phyloP scores from a whole-genome alignment of 2,329 filamentous ascomycete species.

The Alternaria conjuncta region DNA sequence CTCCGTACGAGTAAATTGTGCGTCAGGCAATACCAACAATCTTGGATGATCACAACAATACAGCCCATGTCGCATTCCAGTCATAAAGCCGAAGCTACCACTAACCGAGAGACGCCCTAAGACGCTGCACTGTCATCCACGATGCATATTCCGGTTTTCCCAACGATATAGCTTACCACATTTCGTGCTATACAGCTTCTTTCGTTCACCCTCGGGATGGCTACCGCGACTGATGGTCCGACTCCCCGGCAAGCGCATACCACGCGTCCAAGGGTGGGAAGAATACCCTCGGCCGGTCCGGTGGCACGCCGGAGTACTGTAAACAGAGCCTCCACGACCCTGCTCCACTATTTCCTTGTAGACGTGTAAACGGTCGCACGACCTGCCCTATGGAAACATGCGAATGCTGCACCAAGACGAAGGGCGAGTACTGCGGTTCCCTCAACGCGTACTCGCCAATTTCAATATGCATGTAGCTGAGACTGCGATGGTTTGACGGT shows the following conservation, averaged over 20 bases:
- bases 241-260: not conserved
- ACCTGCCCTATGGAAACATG: constrained; percentile 1
- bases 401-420: not conserved
- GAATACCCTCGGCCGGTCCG: not conserved
- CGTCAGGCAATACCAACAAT: not conserved
- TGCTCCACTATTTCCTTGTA: not conserved
- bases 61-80: constrained; percentile 11
- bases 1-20: not conserved
- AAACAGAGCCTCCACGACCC: not conserved
- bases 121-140: constrained; percentile 4
- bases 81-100: constrained; percentile 12
- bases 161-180: not conserved
- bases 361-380: not conserved
- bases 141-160: constrained; percentile 15
- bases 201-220: not conserved
- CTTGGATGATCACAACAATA: not conserved
- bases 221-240: not conserved
- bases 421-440: not conserved
- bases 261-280: not conserved
- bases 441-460: not conserved
- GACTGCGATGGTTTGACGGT: constrained; percentile 12
- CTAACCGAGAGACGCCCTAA: constrained; percentile 3
- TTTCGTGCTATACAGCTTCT: not conserved
- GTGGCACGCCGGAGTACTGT: not conserved
- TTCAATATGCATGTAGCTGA: constrained; percentile 9